Evolutionary conservation across 257 asterid species (phyloP).

Genomic region (Solanum tarapatanum): DNA sequence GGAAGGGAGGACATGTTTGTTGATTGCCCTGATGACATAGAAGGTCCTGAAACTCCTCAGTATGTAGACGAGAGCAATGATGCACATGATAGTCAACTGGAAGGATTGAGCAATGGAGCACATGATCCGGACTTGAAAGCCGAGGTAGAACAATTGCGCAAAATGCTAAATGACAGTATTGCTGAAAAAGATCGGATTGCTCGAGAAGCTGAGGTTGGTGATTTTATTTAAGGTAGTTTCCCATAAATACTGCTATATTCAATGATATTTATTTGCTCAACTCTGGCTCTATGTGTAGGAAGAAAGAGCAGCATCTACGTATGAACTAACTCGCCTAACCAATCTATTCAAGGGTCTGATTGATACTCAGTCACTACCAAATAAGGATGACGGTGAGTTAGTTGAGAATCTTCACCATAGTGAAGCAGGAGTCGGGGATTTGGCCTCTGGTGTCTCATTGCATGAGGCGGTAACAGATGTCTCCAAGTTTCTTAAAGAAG

Average conservation of each 20-base stretch:
- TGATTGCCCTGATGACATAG: constrained; percentile 92
- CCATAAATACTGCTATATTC: background rate
- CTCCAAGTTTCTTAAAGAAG: constrained; percentile 28
- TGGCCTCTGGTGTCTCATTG: constrained; percentile 27
- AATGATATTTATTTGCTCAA: background rate
- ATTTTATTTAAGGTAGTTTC: background rate
- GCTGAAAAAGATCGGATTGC: constrained; percentile 40
- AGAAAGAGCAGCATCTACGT: constrained; percentile 36
- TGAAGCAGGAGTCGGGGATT: background rate
- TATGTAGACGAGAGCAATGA: constrained; percentile 41
- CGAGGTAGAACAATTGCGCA: constrained; percentile 51
- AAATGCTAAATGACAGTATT: constrained; percentile 39
- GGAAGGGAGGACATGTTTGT: constrained; percentile 80
- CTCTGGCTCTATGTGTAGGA: constrained; percentile 36
- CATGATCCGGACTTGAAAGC: constrained; percentile 30
- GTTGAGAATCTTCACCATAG: constrained; percentile 9
- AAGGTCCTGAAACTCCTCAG: constrained; percentile 52
- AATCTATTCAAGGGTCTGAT: constrained; percentile 31
- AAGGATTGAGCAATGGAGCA: constrained; percentile 39
- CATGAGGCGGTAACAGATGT: constrained; percentile 43
- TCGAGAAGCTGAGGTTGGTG: constrained; percentile 52
- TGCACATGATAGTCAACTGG: constrained; percentile 18
- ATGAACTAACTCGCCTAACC: constrained; percentile 36
- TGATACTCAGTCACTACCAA: constrained; percentile 12
- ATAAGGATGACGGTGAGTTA: constrained; percentile 16